Conservation (phyloP, 352 stramenopile species). For the Globisporangium abappressorium region DNA sequence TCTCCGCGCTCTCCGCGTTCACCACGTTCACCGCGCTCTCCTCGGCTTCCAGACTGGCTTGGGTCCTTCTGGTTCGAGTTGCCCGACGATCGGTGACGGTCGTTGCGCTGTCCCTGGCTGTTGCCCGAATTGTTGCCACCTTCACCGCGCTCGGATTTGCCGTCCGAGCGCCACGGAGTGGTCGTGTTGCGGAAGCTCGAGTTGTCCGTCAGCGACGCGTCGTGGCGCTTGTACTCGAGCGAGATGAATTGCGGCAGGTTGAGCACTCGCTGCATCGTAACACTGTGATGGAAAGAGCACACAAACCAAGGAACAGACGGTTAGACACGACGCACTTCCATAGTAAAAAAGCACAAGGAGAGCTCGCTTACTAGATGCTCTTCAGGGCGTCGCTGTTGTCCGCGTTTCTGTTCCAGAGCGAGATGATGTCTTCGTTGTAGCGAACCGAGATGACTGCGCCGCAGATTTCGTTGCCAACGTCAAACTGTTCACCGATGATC, state of each 20-base stretch:
- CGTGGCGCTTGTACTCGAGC: constrained; percentile 92
- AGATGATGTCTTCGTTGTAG: constrained; percentile 93
- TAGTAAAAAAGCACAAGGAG: not conserved
- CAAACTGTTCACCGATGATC: constrained; percentile 93
- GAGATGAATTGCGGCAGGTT: constrained; percentile 90
- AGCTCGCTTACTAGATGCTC: constrained; percentile 56
- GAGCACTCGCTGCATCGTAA: constrained; percentile 88
- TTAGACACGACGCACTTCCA: not conserved
- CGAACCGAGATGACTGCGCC: constrained; percentile 89
- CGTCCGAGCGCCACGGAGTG: constrained; percentile 50
- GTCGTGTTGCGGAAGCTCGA: constrained; percentile 80
- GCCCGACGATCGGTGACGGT: constrained; percentile 16
- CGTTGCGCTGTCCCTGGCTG: constrained; percentile 21
- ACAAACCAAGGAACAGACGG: not conserved
- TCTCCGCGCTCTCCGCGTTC: constrained; percentile 6
- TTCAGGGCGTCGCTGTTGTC: constrained; percentile 90
- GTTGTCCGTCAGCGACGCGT: constrained; percentile 82
- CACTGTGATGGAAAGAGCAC: constrained; percentile 29
- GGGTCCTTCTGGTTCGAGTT: constrained; percentile 20
- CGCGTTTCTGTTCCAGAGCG: constrained; percentile 93
- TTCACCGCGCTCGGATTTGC: constrained; percentile 35
- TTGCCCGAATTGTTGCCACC: constrained; percentile 51
- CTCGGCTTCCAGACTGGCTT: constrained; percentile 11
- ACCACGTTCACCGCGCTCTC: constrained; percentile 7
- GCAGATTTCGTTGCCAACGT: constrained; percentile 92